Base-by-base conservation (phyloP, 164 flowering plant genomes). In the Stephania cephalantha region DNA sequence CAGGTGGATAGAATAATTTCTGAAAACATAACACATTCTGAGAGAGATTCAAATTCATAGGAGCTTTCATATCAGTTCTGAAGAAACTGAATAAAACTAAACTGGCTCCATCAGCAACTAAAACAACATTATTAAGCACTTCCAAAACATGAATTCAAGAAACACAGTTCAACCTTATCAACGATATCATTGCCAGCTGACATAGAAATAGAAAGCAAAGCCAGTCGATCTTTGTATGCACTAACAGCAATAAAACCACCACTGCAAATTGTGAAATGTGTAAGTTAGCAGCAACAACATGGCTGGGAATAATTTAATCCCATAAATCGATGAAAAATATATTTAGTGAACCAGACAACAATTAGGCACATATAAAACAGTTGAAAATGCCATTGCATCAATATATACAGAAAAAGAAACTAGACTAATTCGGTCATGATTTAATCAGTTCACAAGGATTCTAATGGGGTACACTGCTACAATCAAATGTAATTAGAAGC, bases 191-290 rank as follows among this genome's bases (percentile, higher is more conserved):
- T 77, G 70, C 85, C 84, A 71, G 79, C 84, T 71, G 90, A 84
- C 61, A 68, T 65, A 66, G 98, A 91, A 73, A 93, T 79, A 71
- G 95, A 84, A 80, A 93, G 86, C 63, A 95, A 68, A 74, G 95
- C 96, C 83, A 95, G 71, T 45, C 71, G 88, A 64, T 87, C 89
- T 82, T 87, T 96, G 83, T 90, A 91, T 64, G 99, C 97, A 85
- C 95, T 85, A 68, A 82, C 91, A 81, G 99, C 99, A 74, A 93
- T 79, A 75, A 84, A 92, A 81, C 87, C 76, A 17, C 97, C 93
- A 81, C 98, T 95, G 92, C 68, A 81, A 70, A 81, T 52, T 61
- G 66, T 50, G 78, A 83, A 65, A 6, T 17, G 17, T 17, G 17
- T 15, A 55, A 55, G 63, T 55, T 55, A 55, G 63, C 17, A 12